phyloP scores from a whole-genome alignment of 129 eudicot genomes.

The Kitagawia praeruptora region DNA sequence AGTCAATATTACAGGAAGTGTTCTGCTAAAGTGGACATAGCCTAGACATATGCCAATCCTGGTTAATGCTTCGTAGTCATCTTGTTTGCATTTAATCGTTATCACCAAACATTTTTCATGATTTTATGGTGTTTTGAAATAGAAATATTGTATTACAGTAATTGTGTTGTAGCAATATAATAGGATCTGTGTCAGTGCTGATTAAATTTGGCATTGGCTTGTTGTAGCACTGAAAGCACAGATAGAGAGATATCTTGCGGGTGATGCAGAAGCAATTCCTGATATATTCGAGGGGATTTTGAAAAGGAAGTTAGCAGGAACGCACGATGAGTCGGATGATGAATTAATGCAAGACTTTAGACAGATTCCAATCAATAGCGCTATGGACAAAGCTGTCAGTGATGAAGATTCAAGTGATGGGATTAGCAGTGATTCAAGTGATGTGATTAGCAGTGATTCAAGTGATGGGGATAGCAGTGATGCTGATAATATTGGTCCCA shows the following conservation, averaged over 20 bases:
- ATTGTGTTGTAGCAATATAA: no score
- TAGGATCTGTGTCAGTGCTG: not conserved
- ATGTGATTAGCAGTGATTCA: conserved; percentile 15
- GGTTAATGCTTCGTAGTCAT: not conserved
- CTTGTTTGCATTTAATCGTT: not conserved
- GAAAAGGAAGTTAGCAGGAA: conserved; percentile 36
- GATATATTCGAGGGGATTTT: conserved; percentile 36
- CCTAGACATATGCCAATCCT: not conserved
- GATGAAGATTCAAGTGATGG: conserved; percentile 21
- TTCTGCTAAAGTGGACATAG: no score
- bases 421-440: conserved; percentile 5
- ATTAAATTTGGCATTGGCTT: not conserved
- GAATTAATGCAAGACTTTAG: conserved; percentile 33
- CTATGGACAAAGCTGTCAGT: conserved; percentile 27
- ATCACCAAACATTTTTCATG: not conserved
- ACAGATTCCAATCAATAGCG: conserved; percentile 14
- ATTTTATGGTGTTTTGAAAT: not conserved
- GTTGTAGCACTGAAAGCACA: conserved; percentile 38
- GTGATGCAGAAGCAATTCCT: conserved; percentile 39
- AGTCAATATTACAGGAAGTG: no score
- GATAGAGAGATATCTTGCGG: conserved; percentile 29
- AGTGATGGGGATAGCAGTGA: conserved; percentile 9
- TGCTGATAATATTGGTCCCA: not conserved
- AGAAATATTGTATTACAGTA: not conserved
- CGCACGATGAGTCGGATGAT: conserved; percentile 51